Evolutionary conservation across 2,329 filamentous ascomycete genomes (phyloP).

Genomic region (Paramyrothecium sp.): DNA sequence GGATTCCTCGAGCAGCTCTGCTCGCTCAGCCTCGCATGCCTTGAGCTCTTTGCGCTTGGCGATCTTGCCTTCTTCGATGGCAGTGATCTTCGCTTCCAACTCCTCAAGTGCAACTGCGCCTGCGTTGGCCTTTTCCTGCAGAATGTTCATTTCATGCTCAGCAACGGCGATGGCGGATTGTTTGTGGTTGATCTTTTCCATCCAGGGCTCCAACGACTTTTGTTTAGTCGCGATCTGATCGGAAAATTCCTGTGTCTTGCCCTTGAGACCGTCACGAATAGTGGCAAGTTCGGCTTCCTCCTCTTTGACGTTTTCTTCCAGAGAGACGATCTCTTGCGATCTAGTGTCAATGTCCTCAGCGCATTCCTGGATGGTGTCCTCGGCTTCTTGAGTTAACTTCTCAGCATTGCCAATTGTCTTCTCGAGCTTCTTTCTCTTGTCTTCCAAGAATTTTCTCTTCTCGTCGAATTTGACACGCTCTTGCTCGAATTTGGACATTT

Average conservation of each 20-base stretch:
- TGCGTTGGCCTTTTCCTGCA: conserved; percentile 85
- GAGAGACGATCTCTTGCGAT: conserved; percentile 67
- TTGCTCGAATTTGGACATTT: conserved; percentile 91
- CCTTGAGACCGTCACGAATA: conserved; percentile 87
- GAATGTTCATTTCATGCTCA: conserved; percentile 89
- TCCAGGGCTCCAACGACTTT: conserved; percentile 94
- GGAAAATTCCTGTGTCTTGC: conserved; percentile 92
- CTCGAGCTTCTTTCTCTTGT: conserved; percentile 93
- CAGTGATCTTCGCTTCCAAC: conserved; percentile 72
- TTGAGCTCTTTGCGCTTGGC: conserved; percentile 74
- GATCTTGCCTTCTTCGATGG: conserved; percentile 68
- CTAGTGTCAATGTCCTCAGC: conserved; percentile 75
- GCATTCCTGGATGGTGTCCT: conserved; percentile 76
- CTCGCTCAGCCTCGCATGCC: conserved; percentile 71
- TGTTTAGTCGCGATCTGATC: conserved; percentile 91
- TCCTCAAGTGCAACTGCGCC: conserved; percentile 83
- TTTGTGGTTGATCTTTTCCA: conserved; percentile 94
- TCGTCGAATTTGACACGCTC: conserved; percentile 97
- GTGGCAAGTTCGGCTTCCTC: conserved; percentile 80
- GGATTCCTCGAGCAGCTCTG: conserved; percentile 70
- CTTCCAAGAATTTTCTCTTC: conserved; percentile 88
- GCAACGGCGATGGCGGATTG: conserved; percentile 92
- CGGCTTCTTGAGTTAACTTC: conserved; percentile 70
- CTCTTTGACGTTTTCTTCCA: conserved; percentile 72
- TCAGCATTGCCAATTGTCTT: conserved; percentile 80